phyloP scores from a whole-genome alignment of 352 stramenopile species.

The Thalassiosira delicatula region DNA sequence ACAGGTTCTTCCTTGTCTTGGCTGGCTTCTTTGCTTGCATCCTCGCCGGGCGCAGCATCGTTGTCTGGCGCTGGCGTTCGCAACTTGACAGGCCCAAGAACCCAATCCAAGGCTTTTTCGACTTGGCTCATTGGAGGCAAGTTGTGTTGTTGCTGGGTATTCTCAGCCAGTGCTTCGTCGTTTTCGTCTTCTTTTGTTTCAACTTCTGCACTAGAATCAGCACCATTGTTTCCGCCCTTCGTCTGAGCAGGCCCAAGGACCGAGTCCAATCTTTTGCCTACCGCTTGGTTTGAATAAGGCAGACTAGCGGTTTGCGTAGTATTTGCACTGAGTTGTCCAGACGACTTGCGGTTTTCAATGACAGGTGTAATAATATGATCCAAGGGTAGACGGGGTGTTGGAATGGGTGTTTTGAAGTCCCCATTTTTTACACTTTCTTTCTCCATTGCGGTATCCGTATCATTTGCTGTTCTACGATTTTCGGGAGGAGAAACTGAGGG shows the following conservation, averaged over 20 bases:
- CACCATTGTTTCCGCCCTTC: background rate
- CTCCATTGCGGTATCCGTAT: background rate
- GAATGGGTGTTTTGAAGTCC: background rate
- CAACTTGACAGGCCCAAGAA: background rate
- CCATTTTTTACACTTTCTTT: background rate
- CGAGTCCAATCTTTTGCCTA: conserved; percentile 11
- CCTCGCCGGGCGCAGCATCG: background rate
- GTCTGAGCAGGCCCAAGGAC: conserved; percentile 11
- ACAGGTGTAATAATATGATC: conserved; percentile 15
- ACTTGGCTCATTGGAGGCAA: background rate
- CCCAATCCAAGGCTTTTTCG: conserved; percentile 17
- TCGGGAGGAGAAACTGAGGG: too few relatives aligned
- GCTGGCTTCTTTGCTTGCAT: background rate
- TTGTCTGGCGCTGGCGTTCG: background rate
- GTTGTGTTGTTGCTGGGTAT: too few relatives aligned
- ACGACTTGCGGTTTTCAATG: conserved; percentile 18
- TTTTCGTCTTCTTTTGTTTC: background rate
- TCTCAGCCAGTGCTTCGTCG: too few relatives aligned
- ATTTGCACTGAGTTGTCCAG: background rate
- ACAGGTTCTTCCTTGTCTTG: background rate
- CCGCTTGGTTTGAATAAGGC: background rate
- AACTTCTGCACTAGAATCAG: background rate
- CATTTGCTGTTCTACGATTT: too few relatives aligned
- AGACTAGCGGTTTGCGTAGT: background rate
- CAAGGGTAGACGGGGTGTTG: background rate